Conservation (phyloP, 257 asterid genomes). For the Solanum medicagineum region DNA sequence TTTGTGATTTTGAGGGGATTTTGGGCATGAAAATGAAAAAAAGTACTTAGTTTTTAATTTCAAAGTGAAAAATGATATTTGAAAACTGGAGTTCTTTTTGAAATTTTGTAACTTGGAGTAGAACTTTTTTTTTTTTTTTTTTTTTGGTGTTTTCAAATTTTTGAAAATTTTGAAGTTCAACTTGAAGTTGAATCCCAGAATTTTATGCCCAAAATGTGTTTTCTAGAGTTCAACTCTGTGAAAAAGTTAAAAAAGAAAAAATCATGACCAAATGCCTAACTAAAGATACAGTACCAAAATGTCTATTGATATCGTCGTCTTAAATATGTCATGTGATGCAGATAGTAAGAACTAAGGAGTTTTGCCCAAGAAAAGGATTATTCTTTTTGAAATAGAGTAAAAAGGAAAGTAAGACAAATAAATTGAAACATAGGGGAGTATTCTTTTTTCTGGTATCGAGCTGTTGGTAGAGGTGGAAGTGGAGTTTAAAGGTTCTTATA, state of each 20-base stretch:
- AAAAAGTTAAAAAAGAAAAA: no score
- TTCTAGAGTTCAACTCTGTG: background rate
- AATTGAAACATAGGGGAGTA: background rate
- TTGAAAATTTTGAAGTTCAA: background rate
- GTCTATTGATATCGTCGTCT: background rate
- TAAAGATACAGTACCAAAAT: background rate
- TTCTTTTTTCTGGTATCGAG: background rate
- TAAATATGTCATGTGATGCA: background rate
- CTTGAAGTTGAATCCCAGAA: no score
- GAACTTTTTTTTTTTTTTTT: no score
- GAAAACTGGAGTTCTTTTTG: no score
- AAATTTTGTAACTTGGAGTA: background rate
- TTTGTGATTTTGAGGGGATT: background rate
- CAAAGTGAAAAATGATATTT: background rate
- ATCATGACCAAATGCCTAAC: background rate
- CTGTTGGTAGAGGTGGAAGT: background rate
- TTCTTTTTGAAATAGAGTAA: background rate
- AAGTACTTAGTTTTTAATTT: background rate
- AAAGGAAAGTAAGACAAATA: background rate
- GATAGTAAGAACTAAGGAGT: background rate
- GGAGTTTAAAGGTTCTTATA: background rate
- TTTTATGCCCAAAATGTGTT: background rate
- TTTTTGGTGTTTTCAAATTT: background rate
- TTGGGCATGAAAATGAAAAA: background rate
- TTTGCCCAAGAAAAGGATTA: background rate